A percentile compares a stretch with the other conserved stretches of the same genome.
These are phyloP conservation scores for Kregervanrija fluxuum DNA, from an alignment of 805 yeast species.

Conservation along the genomic window DNA sequence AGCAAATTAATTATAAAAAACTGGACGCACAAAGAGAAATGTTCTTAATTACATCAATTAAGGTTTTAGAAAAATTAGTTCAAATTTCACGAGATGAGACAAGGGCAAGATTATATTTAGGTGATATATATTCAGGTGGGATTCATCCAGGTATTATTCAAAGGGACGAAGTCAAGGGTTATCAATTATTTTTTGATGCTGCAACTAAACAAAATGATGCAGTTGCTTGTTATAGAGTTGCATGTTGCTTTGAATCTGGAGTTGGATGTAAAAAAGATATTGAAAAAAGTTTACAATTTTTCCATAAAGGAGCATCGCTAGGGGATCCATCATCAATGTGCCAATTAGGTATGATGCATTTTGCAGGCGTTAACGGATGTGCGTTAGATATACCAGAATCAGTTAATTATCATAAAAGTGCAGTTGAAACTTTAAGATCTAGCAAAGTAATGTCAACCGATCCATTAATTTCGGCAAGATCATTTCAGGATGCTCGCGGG, in stretches of 20 bases:
- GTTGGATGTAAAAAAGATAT: slow-evolving; percentile 41
- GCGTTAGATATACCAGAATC: slow-evolving; percentile 22
- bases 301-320: slow-evolving; percentile 51
- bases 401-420: slow-evolving; percentile 22
- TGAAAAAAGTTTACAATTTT: slow-evolving; percentile 45
- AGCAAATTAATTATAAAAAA: slow-evolving; percentile 34
- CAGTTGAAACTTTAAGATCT: slow-evolving; percentile 20
- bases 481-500: slow-evolving; percentile 28
- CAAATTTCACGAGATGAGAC: slow-evolving; percentile 39
- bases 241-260: slow-evolving; percentile 65
- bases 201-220: slow-evolving; percentile 47
- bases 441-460: slow-evolving; percentile 24
- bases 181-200: slow-evolving; percentile 51
- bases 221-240: slow-evolving; percentile 60
- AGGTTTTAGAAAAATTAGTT: slow-evolving; percentile 50
- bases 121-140: slow-evolving; percentile 49
- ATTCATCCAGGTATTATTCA: slow-evolving; percentile 41
- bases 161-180: slow-evolving; percentile 53
- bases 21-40: slow-evolving; percentile 45
- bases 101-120: slow-evolving; percentile 53
- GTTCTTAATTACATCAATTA: slow-evolving; percentile 50
- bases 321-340: slow-evolving; percentile 66
- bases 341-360: slow-evolving; percentile 59
- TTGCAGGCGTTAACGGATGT: slow-evolving; percentile 33
- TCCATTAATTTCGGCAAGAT: slow-evolving; percentile 27